These are phyloP conservation scores for Cystobasidiaceae sp. DNA, from an alignment of 1,284 basidiomycete genomes.

Conservation along the genomic window DNA sequence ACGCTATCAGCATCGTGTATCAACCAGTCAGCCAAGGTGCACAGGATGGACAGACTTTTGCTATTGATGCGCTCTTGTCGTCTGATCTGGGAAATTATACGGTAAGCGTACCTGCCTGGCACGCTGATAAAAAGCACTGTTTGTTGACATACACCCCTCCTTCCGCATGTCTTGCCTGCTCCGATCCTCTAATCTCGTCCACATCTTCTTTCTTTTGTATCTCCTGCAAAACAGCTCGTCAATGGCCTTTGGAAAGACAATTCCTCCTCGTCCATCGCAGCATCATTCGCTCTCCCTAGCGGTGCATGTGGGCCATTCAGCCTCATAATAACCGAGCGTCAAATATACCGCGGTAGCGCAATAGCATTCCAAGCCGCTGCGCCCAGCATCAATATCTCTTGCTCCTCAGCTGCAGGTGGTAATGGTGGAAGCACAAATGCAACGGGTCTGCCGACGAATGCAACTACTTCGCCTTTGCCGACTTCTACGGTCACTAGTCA, in stretches of 20 bases:
- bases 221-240: neutral
- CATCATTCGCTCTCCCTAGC: conserved; percentile 10
- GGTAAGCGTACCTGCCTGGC: too few relatives aligned
- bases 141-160: too few relatives aligned
- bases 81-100: conserved; percentile 16
- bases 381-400: conserved; percentile 15
- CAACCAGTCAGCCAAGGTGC: conserved; percentile 11
- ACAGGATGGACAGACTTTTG: conserved; percentile 26
- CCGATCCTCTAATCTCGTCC: too few relatives aligned
- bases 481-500: neutral
- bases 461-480: neutral
- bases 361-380: conserved; percentile 24
- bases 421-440: conserved; percentile 1
- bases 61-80: conserved; percentile 5
- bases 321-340: conserved; percentile 16
- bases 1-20: conserved; percentile 9
- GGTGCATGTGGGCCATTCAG: conserved; percentile 22
- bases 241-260: conserved; percentile 25
- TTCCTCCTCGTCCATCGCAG: conserved; percentile 8
- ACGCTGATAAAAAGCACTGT: too few relatives aligned
- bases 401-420: neutral
- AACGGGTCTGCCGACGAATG: neutral
- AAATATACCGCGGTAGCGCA: conserved; percentile 21
- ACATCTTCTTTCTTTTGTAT: neutral
- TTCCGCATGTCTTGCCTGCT: too few relatives aligned